Base-by-base conservation (phyloP, 371 early-diverging fungal genomes). In the Actinomucor elegans region DNA sequence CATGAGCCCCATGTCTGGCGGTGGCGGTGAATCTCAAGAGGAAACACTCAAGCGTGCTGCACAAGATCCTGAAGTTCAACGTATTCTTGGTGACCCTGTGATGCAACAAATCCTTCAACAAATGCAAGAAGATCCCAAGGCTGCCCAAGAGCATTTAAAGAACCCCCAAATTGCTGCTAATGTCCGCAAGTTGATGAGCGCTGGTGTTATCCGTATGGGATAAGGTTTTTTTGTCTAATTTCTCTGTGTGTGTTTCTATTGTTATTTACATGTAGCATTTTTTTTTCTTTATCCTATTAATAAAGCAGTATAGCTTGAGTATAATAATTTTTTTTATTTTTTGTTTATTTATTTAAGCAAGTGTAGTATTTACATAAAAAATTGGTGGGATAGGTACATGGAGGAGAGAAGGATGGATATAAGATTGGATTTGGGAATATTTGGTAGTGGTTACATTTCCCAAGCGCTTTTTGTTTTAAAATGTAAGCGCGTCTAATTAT, bases 91-190 rank as follows among this genome's bases (percentile, higher is more conserved):
- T 35, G 98, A 98, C 71, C 99, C 99, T 9, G 89, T 92, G 48
- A 98, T 98, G 99, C 90, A 92, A 65, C 81, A 84, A 68, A 97
- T 98, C 56, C 83, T 98, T 57, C 89, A 93, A 69, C 97, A 97
- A 75, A 97, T 97, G 96, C 94, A 96, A 71, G 80, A 86, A 52
- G 93, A 98, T 67, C 99, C 99, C 15, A 75, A 80, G 54, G 96
- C 99, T 28, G 89, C 89, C 21, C 91, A 86, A 61, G 95, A 93
- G 54, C 79, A 78, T 57, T 59, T 98, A 81, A 92, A 93, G 86
- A 97, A 97, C 83, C 97, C 97, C 11, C 76, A 72, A 31, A 85
- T 98, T 35, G 94, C 96, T n/a, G 83, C 84, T 53, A 98, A 97
- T 72, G 86, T 98, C 67, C 92, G 94, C 66, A 94, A 89, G 64